Evolutionary conservation across 345 rosid genomes (phyloP).

Genomic region (Melaleuca quinquenervia): DNA sequence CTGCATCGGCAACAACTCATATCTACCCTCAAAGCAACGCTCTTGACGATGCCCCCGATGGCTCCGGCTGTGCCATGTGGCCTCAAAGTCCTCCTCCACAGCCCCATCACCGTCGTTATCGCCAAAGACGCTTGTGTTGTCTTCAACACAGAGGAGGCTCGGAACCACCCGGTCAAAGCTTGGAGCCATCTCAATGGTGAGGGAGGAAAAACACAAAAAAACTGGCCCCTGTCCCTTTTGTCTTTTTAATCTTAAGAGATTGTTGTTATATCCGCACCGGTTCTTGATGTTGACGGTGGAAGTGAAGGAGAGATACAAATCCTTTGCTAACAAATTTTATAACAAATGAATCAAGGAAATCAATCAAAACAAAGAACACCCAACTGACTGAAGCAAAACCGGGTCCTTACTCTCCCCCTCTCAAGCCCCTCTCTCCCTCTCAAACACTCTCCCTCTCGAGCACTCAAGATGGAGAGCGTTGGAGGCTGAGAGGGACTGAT

Average conservation of each 20-base stretch:
- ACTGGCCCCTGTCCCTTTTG: background rate
- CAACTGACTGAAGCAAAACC: background rate
- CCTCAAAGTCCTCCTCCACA: slow-evolving; percentile 14
- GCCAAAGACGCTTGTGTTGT: slow-evolving; percentile 26
- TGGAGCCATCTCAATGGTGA: slow-evolving; percentile 32
- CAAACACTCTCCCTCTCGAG: background rate
- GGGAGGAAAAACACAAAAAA: background rate
- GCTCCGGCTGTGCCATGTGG: slow-evolving; percentile 1
- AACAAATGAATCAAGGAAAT: background rate
- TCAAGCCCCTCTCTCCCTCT: background rate
- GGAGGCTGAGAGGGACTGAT: slow-evolving; percentile 23
- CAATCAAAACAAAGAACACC: slow-evolving; percentile 3
- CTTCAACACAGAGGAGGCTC: slow-evolving; percentile 52
- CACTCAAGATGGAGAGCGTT: background rate
- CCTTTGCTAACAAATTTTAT: background rate
- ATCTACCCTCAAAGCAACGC: slow-evolving; percentile 4
- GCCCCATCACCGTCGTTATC: slow-evolving; percentile 24
- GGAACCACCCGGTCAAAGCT: slow-evolving; percentile 43
- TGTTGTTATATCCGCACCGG: background rate
- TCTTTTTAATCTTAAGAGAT: background rate
- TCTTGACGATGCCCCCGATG: slow-evolving; percentile 14
- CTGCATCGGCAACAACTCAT: slow-evolving; percentile 24
- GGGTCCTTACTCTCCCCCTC: slow-evolving; percentile 1
- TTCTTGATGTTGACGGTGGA: background rate
- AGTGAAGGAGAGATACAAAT: background rate